Conservation (phyloP, 2,329 filamentous ascomycete genomes). For the Epichloe glyceriae region DNA sequence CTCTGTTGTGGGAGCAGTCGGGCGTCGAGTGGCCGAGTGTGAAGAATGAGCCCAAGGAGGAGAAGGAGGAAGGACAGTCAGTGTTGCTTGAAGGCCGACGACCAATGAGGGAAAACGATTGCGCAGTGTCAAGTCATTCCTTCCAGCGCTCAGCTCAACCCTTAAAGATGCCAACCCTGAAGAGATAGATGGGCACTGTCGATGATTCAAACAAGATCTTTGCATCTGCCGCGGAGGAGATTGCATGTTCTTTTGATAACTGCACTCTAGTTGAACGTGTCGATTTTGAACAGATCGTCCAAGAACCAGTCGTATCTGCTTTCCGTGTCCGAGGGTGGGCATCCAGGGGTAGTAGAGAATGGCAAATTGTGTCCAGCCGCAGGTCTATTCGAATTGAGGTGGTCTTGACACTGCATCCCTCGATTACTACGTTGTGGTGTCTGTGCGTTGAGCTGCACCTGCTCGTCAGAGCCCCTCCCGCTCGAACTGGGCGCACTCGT, state of each 20-base stretch:
- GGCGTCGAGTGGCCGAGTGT: not conserved
- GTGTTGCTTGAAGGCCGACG: not conserved
- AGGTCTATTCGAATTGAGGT: no score
- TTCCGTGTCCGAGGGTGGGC: not conserved
- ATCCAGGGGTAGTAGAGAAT: not conserved
- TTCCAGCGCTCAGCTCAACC: not conserved
- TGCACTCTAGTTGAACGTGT: not conserved
- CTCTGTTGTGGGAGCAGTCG: not conserved
- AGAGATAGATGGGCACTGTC: not conserved
- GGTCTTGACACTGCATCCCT: not conserved
- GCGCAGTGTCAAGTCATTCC: not conserved
- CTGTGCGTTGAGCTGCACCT: not conserved
- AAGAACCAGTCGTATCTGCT: not conserved
- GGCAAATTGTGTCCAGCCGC: not conserved
- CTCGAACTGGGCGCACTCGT: not conserved
- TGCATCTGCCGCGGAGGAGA: not conserved
- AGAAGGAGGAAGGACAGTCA: not conserved
- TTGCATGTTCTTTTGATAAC: no score
- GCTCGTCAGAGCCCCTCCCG: not conserved
- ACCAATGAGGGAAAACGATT: not conserved
- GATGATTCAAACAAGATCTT: not conserved
- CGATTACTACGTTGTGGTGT: not conserved
- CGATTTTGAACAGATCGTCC: not conserved
- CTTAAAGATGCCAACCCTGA: not conserved
- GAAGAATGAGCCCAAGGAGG: not conserved